These are phyloP conservation scores for Aegilops tauschii DNA, from an alignment of 176 grass and related monocot genomes.

Conservation along the genomic window DNA sequence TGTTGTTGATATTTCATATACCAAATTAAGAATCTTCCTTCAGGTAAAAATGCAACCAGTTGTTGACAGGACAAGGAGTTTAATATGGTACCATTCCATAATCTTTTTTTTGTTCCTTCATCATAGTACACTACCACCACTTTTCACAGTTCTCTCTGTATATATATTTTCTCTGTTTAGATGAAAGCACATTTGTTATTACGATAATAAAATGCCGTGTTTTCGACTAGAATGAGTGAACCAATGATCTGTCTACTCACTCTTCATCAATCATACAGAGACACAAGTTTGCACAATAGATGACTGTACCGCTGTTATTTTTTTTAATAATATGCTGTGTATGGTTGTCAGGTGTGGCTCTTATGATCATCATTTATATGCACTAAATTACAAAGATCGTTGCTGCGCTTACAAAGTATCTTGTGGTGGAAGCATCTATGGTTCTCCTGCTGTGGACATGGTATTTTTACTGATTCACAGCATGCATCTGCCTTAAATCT, in stretches of 20 bases:
- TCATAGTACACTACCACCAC: neutral
- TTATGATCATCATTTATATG: slow-evolving; percentile 80
- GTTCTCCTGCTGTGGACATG: slow-evolving; percentile 74
- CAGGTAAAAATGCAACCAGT: slow-evolving; percentile 96
- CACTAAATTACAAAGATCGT: slow-evolving; percentile 73
- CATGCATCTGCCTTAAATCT: slow-evolving; percentile 6
- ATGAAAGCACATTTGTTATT: slow-evolving; percentile 3
- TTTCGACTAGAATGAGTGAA: neutral
- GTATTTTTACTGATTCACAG: slow-evolving; percentile 31
- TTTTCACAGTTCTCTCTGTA: neutral
- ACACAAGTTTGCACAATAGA: neutral
- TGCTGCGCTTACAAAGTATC: slow-evolving; percentile 67
- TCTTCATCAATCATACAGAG: slow-evolving; percentile 17
- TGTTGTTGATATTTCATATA: neutral
- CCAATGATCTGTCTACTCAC: neutral
- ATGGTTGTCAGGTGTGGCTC: slow-evolving; percentile 77
- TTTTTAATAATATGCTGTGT: neutral
- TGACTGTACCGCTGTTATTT: slow-evolving; percentile 11
- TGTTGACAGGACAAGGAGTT: slow-evolving; percentile 58
- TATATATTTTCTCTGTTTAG: neutral
- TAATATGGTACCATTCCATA: slow-evolving; percentile 69
- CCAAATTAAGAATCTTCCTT: slow-evolving; percentile 28
- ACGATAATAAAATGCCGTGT: neutral
- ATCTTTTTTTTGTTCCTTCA: slow-evolving; percentile 1
- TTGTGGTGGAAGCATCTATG: slow-evolving; percentile 97